A percentile compares a stretch with the other conserved stretches of the same genome.
phyloP scores from a whole-genome alignment of 768 basidiomycete genomes.

The Rhizopogon vinicolor region DNA sequence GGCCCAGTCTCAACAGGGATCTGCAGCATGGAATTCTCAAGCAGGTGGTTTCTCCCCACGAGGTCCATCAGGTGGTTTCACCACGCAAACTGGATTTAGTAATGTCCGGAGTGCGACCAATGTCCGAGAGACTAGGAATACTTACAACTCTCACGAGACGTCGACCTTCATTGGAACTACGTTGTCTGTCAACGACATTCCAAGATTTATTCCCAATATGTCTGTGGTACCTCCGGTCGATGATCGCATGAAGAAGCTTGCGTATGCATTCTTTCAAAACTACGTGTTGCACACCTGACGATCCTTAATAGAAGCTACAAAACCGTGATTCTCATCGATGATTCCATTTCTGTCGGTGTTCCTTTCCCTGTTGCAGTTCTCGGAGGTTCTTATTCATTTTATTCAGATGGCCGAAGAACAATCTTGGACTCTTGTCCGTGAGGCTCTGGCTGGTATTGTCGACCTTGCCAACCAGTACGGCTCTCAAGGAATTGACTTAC shows the following conservation, averaged over 20 bases:
- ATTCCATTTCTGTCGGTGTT: slow-evolving; percentile 21
- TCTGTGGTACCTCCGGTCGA: slow-evolving; percentile 6
- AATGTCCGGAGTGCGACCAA: neutral
- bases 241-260: neutral
- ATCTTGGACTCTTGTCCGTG: slow-evolving; percentile 26
- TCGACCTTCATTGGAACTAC: neutral
- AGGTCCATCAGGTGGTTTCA: neutral
- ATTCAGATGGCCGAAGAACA: slow-evolving; percentile 22
- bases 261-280: neutral
- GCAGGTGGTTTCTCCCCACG: slow-evolving; percentile 15
- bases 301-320: slow-evolving; percentile 19
- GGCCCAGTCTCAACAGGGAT: slow-evolving; percentile 2
- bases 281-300: slow-evolving; percentile 1
- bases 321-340: slow-evolving; percentile 26
- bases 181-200: slow-evolving; percentile 1
- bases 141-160: neutral
- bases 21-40: slow-evolving; percentile 1
- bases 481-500: slow-evolving; percentile 27
- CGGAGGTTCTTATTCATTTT: neutral
- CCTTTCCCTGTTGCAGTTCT: neutral
- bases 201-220: slow-evolving; percentile 8
- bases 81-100: neutral
- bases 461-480: slow-evolving; percentile 21
- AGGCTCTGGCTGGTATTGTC: slow-evolving; percentile 29
- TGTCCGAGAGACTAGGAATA: neutral